Percentiles rank a stretch among this genome's conserved stretches.
These are phyloP conservation scores for Apiotrichum brassicae DNA, from an alignment of 1,284 basidiomycete species.

Conservation along the genomic window DNA sequence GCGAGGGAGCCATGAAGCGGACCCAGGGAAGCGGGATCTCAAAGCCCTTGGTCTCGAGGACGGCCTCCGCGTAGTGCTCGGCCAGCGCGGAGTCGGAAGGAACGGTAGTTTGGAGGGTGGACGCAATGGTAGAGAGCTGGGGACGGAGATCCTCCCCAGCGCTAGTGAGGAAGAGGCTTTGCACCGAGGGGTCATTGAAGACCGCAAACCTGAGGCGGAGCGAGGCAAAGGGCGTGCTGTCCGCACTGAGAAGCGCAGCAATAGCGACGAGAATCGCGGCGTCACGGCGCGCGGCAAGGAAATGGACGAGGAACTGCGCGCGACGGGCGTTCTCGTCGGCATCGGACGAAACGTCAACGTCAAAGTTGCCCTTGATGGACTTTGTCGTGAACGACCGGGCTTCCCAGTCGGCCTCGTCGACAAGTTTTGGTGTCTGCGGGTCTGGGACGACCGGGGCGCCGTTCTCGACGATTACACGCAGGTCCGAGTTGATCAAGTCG, in stretches of 20 bases:
- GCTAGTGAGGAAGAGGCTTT: constrained; percentile 12
- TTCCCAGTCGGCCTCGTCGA: constrained; percentile 14
- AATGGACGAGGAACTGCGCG: constrained; percentile 22
- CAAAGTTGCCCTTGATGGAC: background rate
- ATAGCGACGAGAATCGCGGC: constrained; percentile 5
- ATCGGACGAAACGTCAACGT: background rate
- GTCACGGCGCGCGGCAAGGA: constrained; percentile 2
- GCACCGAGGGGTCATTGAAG: constrained; percentile 17
- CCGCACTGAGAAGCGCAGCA: background rate
- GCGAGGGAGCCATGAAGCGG: constrained; percentile 20
- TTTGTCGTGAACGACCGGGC: constrained; percentile 10
- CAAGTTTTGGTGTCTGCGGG: constrained; percentile 14
- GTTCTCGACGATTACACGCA: constrained; percentile 39
- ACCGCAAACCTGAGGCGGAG: constrained; percentile 12
- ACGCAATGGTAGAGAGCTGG: background rate
- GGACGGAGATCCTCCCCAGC: constrained; percentile 7
- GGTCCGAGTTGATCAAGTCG: constrained; percentile 56
- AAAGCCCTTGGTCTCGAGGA: constrained; percentile 20
- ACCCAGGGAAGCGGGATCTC: constrained; percentile 26
- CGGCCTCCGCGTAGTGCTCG: constrained; percentile 20
- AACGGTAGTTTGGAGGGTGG: background rate
- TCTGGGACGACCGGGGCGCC: background rate
- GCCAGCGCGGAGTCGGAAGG: constrained; percentile 21
- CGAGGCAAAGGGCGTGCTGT: background rate
- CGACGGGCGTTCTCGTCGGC: constrained; percentile 13